phyloP scores from a whole-genome alignment of 306 rosid species.

The Ochetophila trinervis region DNA sequence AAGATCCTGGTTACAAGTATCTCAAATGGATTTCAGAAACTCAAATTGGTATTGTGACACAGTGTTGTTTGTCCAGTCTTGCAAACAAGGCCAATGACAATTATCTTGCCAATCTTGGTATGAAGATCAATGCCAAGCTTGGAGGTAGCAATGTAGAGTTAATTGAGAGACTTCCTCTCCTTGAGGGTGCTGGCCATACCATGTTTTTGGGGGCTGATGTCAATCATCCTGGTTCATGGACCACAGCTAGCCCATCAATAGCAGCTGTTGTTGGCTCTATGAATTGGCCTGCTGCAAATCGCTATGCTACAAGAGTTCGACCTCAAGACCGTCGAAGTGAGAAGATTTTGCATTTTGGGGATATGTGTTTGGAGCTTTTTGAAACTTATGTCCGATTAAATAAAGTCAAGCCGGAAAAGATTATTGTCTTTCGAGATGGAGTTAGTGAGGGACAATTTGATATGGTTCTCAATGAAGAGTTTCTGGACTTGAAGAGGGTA shows the following conservation, averaged over 20 bases:
- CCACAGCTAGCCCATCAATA: constrained; percentile 55
- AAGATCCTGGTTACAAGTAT: constrained; percentile 55
- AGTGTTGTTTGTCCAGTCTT: constrained; percentile 60
- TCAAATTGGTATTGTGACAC: constrained; percentile 68
- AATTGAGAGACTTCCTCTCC: constrained; percentile 36
- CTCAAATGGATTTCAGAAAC: constrained; percentile 79
- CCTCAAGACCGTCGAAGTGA: constrained; percentile 53
- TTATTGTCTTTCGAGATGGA: constrained; percentile 73
- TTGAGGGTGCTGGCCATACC: constrained; percentile 48
- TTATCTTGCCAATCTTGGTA: constrained; percentile 58
- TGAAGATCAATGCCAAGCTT: constrained; percentile 83
- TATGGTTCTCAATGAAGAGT: constrained; percentile 83
- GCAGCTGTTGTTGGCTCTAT: constrained; percentile 78
- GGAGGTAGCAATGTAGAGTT: constrained; percentile 90
- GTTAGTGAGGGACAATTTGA: constrained; percentile 78
- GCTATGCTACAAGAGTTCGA: constrained; percentile 66
- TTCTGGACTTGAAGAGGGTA: constrained; percentile 45
- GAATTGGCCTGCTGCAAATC: constrained; percentile 83
- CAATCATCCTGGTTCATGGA: constrained; percentile 59
- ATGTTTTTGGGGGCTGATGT: constrained; percentile 91
- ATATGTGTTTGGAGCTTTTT: constrained; percentile 61
- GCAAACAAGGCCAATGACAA: constrained; percentile 52
- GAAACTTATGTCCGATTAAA: constrained; percentile 39
- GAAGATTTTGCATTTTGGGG: constrained; percentile 54
- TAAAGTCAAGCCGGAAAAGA: constrained; percentile 47